Percentiles rank a stretch among this genome's conserved stretches.
phyloP scores from a whole-genome alignment of 805 yeast species.

The Wickerhamomyces kurtzmanii region DNA sequence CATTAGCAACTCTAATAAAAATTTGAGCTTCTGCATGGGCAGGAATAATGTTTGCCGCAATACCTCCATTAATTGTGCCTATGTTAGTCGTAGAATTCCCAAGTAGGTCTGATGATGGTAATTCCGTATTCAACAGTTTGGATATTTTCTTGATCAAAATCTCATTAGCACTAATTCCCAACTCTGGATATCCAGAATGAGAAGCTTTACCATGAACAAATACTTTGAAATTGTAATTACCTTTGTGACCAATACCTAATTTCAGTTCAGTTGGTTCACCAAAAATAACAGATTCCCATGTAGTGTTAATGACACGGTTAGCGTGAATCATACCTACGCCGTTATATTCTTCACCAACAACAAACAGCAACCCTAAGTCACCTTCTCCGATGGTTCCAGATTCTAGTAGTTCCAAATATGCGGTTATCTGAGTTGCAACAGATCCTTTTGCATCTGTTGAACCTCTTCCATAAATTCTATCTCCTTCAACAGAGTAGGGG shows the following conservation, averaged over 20 bases:
- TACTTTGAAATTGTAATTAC: conserved; percentile 32
- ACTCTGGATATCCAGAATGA: conserved; percentile 64
- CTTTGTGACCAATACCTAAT: conserved; percentile 65
- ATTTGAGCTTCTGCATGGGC: conserved; percentile 41
- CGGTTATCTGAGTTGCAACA: conserved; percentile 50
- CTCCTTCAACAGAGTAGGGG: conserved; percentile 35
- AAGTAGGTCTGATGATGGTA: conserved; percentile 41
- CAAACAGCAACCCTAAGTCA: conserved; percentile 49
- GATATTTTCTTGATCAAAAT: conserved; percentile 41
- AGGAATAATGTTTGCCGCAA: conserved; percentile 60
- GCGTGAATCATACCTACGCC: conserved; percentile 55
- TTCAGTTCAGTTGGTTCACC: conserved; percentile 72
- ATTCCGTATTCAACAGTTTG: conserved; percentile 29
- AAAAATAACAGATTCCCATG: conserved; percentile 55
- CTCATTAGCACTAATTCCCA: conserved; percentile 55
- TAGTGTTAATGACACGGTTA: conserved; percentile 24
- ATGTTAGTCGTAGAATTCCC: conserved; percentile 57
- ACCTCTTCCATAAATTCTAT: conserved; percentile 55
- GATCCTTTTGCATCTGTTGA: conserved; percentile 65
- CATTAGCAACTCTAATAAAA: conserved; percentile 45
- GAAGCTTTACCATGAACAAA: conserved; percentile 45
- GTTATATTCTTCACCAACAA: conserved; percentile 63
- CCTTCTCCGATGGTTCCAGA: conserved; percentile 33
- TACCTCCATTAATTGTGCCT: conserved; percentile 50
- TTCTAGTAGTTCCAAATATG: conserved; percentile 36